Percentiles rank a stretch among this genome's conserved stretches.
phyloP scores from a whole-genome alignment of 2,329 filamentous ascomycete species.

The Ophiostoma novo-ulmi region DNA sequence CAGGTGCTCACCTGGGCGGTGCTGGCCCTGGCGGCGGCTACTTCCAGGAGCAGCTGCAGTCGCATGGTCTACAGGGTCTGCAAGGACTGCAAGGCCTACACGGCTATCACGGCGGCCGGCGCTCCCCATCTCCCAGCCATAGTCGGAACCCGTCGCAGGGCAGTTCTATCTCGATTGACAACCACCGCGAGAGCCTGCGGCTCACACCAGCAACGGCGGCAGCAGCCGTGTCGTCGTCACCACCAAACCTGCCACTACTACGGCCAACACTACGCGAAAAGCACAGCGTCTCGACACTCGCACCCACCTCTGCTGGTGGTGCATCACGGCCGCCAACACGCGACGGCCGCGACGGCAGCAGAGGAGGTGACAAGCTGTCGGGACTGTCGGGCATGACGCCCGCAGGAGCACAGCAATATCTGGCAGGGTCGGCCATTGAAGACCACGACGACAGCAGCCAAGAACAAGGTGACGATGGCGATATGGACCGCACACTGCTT shows the following conservation, averaged over 20 bases:
- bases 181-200: conserved; percentile 26
- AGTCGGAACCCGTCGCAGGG: conserved; percentile 32
- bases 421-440: conserved; percentile 37
- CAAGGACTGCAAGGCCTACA: conserved; percentile 4
- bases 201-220: conserved; percentile 14
- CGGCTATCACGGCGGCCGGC: background rate
- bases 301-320: conserved; percentile 44
- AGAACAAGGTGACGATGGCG: conserved; percentile 32
- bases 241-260: conserved; percentile 20
- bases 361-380: conserved; percentile 23
- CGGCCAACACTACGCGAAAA: conserved; percentile 47
- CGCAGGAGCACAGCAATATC: conserved; percentile 28
- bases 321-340: conserved; percentile 54
- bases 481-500: conserved; percentile 23
- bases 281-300: conserved; percentile 58
- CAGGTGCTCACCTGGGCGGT: conserved; percentile 58
- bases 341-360: conserved; percentile 38
- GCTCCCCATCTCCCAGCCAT: conserved; percentile 26
- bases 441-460: conserved; percentile 28
- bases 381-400: background rate
- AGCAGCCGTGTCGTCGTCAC: background rate
- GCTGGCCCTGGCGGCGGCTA: conserved; percentile 26
- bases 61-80: background rate
- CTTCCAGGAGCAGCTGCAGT: conserved; percentile 17
- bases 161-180: conserved; percentile 33